Conservation (phyloP, 495 filamentous ascomycete genomes). For the Aspergillus hancockii region DNA sequence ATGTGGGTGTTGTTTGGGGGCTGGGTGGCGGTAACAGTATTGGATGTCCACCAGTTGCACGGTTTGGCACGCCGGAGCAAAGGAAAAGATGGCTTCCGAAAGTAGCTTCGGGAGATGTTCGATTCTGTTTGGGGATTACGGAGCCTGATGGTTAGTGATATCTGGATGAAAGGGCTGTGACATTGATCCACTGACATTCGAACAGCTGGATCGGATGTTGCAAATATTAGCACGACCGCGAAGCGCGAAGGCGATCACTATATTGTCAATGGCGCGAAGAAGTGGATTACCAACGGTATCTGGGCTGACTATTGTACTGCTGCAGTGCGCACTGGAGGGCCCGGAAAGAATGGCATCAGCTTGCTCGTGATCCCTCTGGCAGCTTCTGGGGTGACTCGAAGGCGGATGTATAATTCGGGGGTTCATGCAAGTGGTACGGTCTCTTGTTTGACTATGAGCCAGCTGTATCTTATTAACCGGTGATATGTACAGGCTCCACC, state of each 20-base stretch:
- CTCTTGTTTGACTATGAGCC: neutral
- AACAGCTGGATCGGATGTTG: slow-evolving; percentile 54
- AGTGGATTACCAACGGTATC: slow-evolving; percentile 59
- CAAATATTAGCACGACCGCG: slow-evolving; percentile 53
- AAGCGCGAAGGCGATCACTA: slow-evolving; percentile 46
- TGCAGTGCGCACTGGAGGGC: slow-evolving; percentile 54
- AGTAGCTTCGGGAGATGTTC: slow-evolving; percentile 47
- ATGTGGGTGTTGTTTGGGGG: slow-evolving; percentile 48
- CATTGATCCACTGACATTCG: neutral
- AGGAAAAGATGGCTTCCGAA: slow-evolving; percentile 49
- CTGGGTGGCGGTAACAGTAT: slow-evolving; percentile 55
- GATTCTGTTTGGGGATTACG: slow-evolving; percentile 58
- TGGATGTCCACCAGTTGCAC: slow-evolving; percentile 54
- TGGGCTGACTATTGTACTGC: slow-evolving; percentile 57
- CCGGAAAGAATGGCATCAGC: slow-evolving; percentile 48
- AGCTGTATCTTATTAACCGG: neutral
- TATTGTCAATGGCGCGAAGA: slow-evolving; percentile 57
- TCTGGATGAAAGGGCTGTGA: neutral
- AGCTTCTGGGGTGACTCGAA: slow-evolving; percentile 53
- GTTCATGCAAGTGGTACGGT: slow-evolving; percentile 42
- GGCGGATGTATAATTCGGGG: slow-evolving; percentile 79
- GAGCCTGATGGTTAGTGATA: slow-evolving; percentile 49
- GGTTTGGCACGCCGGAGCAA: slow-evolving; percentile 52
- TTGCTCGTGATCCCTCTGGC: slow-evolving; percentile 53
- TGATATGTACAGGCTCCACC: slow-evolving; percentile 36